Evolutionary conservation across 1,284 basidiomycete genomes (phyloP), one percentile per base, ranked within the genome.

Genomic region (Inonotus hispidus): DNA sequence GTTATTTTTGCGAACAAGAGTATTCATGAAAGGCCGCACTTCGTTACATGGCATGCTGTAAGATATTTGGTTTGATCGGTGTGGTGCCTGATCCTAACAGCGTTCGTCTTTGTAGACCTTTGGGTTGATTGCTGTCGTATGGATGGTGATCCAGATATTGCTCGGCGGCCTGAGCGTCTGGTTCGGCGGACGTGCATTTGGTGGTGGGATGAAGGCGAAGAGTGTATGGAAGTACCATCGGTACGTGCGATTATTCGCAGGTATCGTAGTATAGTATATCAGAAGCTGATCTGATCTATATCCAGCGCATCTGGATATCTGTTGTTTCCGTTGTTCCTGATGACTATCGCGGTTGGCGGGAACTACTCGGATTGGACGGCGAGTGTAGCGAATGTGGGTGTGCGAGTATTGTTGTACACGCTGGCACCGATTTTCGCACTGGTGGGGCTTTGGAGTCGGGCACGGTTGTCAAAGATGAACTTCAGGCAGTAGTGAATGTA

Each of bases 1-100:
- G 49, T 62, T n/a, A 64, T 68, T 8, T 62, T 65, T n/a, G 46
- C 38, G 25, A 61, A 68, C 52, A 68, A 68, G 50, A 56, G 55
- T 10, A 50, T 54, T 6, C 64, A 66, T 38, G 66, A 66, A 27
- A 53, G 50, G 38, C 11, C 39, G 11, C 68, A 68, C 56, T 67
- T 68, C 46, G 59, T 61, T 4, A 65, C 64, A 25, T 65, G 62
- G 65, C 68, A 68, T 59, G 66, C 64, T 27, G 66, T 67, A 46
- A 59, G 64, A 32, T 61, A 13, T 29, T 25, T 57, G 23, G 27
- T 14, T 1, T 43, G n/a, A 21, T 46, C 25, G 25, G 29, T 27
- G 21, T 46, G 46, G 14, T 32, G 14, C 37, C 52, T 35, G 2
- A 21, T 38, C 16, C 27, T 35, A 25, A 43, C 16, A 43, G 16